Evolutionary conservation across 768 basidiomycete genomes (phyloP), one percentile per base, ranked within the genome.

Genomic region (Serendipita sp.): DNA sequence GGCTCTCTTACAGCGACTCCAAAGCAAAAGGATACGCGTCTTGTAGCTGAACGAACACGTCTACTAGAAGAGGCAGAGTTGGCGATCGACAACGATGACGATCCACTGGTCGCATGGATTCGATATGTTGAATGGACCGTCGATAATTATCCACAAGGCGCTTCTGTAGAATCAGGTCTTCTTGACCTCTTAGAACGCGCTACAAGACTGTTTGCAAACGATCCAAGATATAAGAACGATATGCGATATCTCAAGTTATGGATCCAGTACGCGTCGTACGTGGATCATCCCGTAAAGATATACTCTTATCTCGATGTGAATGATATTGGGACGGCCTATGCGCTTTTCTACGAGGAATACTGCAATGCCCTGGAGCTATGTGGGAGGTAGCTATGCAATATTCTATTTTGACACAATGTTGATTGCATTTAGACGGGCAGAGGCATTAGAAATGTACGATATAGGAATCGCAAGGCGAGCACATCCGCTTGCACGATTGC

Each of bases 191-290:
- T 99, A 16, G 89, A 94, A 69, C 85, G 91, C 70, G 85, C 88
- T 0, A 92, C 92, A 1, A 75, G 83, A 35, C 82, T 83, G 64
- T 96, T 97, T 74, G 83, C 86, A 68, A 79, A 83, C 32, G 95
- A 98, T 72, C 77, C 81, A n/a, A 75, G 84, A 13, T 98, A 96
- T 74, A 86, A 83, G 73, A 69, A 71, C 56, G 94, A 98, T 77
- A 75, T 91, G 62, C 82, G 95, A 46, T 96, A 97, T 75, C 79
- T 97, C 58, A 90, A 91, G 72, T 74, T 97, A 18, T 99, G 96
- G 96, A 81, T 85, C 23, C 78, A 88, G 58, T 93, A 95, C 72
- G 87, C 93, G 8, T 83, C 83, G 64, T 81, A 88, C 70, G 82
- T 91, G 64, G 86, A 92, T 69, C 81, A 83, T 69, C 78, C 85